Base-by-base conservation (phyloP, 176 grass and related monocot genomes). In the Aegilops speltoides region DNA sequence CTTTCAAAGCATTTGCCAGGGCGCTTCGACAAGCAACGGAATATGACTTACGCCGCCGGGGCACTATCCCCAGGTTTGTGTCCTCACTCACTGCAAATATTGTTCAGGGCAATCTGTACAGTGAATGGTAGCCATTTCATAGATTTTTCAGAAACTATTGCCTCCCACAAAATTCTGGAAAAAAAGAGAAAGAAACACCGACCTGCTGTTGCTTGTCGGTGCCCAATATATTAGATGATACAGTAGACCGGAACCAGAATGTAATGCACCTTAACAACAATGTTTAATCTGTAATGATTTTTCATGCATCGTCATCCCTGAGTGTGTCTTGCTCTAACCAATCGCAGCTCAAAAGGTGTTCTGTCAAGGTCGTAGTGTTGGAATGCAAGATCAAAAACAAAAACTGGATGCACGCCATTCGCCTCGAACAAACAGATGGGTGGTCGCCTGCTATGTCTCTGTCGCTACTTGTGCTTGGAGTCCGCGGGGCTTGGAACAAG, bases 1-100 rank as follows among this genome's bases (percentile, higher is more conserved):
- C 88, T 85, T 98, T 98, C 79, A 96, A 95, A 91, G 93, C 96
- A 78, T 95, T 98, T 92, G 96, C 96, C 22, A 92, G 91, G 87
- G 96, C 96, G 54, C 96, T 98, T 91, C 90, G 93, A 28, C 96
- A 98, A 86, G 96, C 96, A 67, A 94, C 84, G 79, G 90, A 98
- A 80, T 95, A 90, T 31, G 96, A 98, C 74, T 82, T 94, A 63
- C 86, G 91, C n/a, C 86, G 93, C 17, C 88, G 28, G 14, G 96
- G 91, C 50, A 89, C 83, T 73, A 41, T 98, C 33, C 93, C 96
- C 61, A 98, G 93, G 96, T 98, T 87, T 78, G 85, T 82, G 62
- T 79, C 36, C 84, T 60, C 1, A 1, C 4, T 81, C 26, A 3
- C n/a, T 79, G 64, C 74, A 64, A 15, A 29, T 31, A 17, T 86